A percentile compares a stretch with the other conserved stretches of the same genome.
Conservation (phyloP, 306 rosid species). For the Vigna radiata region DNA sequence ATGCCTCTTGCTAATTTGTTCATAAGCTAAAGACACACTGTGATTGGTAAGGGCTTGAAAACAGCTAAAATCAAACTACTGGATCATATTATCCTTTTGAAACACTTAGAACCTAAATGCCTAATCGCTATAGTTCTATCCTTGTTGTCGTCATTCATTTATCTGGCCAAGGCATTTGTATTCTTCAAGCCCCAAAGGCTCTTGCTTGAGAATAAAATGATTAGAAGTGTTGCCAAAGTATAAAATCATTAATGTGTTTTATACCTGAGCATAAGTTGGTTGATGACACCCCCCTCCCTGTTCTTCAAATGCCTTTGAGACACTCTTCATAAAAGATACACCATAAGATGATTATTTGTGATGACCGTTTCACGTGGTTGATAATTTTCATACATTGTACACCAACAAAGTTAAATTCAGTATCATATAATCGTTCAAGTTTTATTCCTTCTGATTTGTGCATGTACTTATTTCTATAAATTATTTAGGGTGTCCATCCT, state of each 20-base stretch:
- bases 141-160: neutral
- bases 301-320: neutral
- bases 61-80: no score
- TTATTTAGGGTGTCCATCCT: conserved; percentile 90
- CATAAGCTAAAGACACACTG: no score
- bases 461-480: conserved; percentile 37
- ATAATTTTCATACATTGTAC: conserved; percentile 25
- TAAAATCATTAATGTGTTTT: neutral
- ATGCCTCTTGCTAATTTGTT: no score
- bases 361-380: conserved; percentile 24
- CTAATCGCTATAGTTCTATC: neutral
- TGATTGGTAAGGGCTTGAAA: no score
- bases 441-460: conserved; percentile 32
- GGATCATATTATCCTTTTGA: neutral
- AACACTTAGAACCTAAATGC: neutral
- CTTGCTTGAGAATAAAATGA: neutral
- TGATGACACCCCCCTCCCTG: neutral
- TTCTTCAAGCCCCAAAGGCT: neutral
- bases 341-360: conserved; percentile 34
- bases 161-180: neutral
- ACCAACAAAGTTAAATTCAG: neutral
- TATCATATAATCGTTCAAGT: conserved; percentile 17
- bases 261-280: neutral
- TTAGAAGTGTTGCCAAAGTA: neutral
- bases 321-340: conserved; percentile 15